Percentiles rank a stretch among this genome's conserved stretches.
phyloP scores from a whole-genome alignment of 768 basidiomycete species.

The Cubamyces lactineus region DNA sequence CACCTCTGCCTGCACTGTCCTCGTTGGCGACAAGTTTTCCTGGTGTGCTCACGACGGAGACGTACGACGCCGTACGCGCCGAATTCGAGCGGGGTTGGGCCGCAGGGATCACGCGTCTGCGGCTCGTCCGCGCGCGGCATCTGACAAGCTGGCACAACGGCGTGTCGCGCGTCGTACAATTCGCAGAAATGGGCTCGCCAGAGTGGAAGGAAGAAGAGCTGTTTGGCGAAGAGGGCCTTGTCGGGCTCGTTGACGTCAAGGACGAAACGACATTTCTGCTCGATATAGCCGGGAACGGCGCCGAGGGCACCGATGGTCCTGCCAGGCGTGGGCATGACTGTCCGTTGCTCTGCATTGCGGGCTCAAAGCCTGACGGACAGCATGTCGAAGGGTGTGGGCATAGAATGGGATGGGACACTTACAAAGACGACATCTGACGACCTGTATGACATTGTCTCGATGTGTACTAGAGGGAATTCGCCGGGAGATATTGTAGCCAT shows the following conservation, averaged over 20 bases:
- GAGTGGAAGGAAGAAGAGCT: conserved; percentile 31
- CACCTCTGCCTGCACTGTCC: conserved; percentile 50
- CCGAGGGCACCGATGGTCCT: not conserved
- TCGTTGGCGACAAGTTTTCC: conserved; percentile 51
- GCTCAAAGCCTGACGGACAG: conserved; percentile 27
- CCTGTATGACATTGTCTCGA: not conserved
- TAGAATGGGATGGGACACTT: conserved; percentile 36
- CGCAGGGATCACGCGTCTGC: conserved; percentile 57
- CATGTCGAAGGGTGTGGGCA: conserved; percentile 46
- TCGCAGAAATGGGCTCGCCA: conserved; percentile 34
- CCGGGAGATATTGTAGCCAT: conserved; percentile 1
- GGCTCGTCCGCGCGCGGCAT: conserved; percentile 50
- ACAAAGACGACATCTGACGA: conserved; percentile 36
- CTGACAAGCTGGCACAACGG: conserved; percentile 51
- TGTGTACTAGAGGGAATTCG: not conserved
- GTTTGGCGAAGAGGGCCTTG: conserved; percentile 28
- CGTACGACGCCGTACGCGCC: conserved; percentile 44
- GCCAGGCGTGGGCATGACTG: conserved; percentile 10
- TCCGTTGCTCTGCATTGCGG: conserved; percentile 47
- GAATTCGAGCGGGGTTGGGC: conserved; percentile 68
- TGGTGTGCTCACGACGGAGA: conserved; percentile 34
- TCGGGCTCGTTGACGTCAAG: conserved; percentile 39
- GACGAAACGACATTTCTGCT: conserved; percentile 35
- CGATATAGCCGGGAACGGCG: conserved; percentile 13
- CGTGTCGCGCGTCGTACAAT: conserved; percentile 44